Base-by-base conservation (phyloP, 495 filamentous ascomycete genomes). In the Talaromyces liani region DNA sequence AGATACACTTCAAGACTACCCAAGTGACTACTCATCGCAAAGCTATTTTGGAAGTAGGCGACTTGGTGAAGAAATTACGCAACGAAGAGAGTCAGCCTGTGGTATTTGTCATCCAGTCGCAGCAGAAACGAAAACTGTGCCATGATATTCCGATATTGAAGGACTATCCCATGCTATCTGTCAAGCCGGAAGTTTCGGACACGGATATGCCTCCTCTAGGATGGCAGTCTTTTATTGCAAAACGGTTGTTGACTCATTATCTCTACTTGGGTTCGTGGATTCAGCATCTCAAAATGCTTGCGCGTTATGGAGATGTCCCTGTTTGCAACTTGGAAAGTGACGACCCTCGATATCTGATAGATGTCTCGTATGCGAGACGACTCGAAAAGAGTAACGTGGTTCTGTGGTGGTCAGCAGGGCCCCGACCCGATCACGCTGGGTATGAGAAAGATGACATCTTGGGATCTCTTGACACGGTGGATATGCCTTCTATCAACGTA, bases 241-340 rank as follows among this genome's bases (percentile, higher is more conserved):
- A 91, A 70, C 84, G 93, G 18, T 73, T 97, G 9, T 88, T 98
- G 41, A 87, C 86, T 27, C 92, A 95, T 68, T 98, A 97, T 72
- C 84, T 99, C 33, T 88, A 90, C 63, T 81, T 98, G 41, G 92
- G 92, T 2, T 87, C 89, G 0, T 99, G 94, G 95, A 86, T 99
- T 55, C 81, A 88, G 36, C 92, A 98, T 73, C 79, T 98, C 60
- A 88, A 88, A 16, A 84, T 91, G 61, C 84, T 98, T 49, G 89
- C 95, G 51, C 82, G 91, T 65, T 98, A 97, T 70, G 95, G 94
- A 22, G 90, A 97, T 75, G 84, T 98, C 39, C 94, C 94, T 18
- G 80, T 99, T 58, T 97, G 94, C 76, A 98, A 99, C 68, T 77
- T 99, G 29, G 95, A 98, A 70, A 87, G 85, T 51, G 93, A 98